phyloP scores from a whole-genome alignment of 352 stramenopile genomes.

The Globisporangium spinosum region DNA sequence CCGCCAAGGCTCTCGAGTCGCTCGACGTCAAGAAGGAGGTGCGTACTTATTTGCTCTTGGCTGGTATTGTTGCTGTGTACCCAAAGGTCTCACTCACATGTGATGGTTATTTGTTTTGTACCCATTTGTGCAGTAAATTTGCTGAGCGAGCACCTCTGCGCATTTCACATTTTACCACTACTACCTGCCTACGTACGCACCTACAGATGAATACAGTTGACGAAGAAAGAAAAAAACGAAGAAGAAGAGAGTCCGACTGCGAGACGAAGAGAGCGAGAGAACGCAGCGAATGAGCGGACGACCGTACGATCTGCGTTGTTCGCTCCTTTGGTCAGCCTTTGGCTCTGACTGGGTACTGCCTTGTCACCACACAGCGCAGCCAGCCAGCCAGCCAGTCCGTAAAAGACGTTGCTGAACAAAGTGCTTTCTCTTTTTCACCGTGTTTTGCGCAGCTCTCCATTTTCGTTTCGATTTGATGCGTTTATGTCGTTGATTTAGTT shows the following conservation, averaged over 20 bases:
- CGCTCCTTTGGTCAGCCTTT: neutral
- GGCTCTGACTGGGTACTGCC: neutral
- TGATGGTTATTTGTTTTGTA: constrained; percentile 6
- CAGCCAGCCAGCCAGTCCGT: neutral
- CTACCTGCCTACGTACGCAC: constrained; percentile 5
- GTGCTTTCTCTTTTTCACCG: constrained; percentile 12
- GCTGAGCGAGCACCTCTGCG: constrained; percentile 9
- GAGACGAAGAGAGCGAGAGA: neutral
- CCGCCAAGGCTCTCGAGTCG: constrained; percentile 87
- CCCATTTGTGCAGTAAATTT: constrained; percentile 14
- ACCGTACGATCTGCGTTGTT: neutral
- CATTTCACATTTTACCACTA: constrained; percentile 15
- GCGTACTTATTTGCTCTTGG: neutral
- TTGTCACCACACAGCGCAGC: neutral
- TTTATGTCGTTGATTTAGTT: neutral
- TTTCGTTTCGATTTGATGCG: neutral
- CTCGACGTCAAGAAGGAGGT: constrained; percentile 90
- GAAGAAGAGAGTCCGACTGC: constrained; percentile 6
- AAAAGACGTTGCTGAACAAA: constrained; percentile 10
- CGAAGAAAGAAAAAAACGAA: constrained; percentile 7
- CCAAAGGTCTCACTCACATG: constrained; percentile 3
- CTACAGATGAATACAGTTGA: constrained; percentile 22
- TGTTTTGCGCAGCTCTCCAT: neutral
- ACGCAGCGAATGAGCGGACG: neutral
- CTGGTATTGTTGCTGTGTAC: neutral